Base-by-base conservation (phyloP, 2,329 filamentous ascomycete species). In the Gremmenia infestans region DNA sequence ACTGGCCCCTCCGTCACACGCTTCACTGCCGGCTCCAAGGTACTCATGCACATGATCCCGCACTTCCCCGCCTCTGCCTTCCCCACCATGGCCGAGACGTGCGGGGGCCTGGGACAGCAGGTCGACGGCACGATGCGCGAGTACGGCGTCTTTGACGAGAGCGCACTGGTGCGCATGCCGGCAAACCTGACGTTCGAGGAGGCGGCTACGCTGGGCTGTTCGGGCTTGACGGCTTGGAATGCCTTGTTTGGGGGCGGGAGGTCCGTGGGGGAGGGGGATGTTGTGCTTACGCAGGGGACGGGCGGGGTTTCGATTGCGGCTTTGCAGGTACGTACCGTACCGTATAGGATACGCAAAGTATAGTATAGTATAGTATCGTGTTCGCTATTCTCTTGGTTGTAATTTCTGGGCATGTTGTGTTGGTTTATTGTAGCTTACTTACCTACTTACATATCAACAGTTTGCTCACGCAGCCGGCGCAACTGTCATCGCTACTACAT, bases 401-500 rank as follows among this genome's bases (percentile, higher is more conserved):
- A 43, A 4, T 43, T 19, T 3, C 22, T 43, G 12, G 9, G 19
- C 19, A 22, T n/a, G 59, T 79, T n/a, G 2, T 43, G 4, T 19
- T 6, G 9, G 40, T 11, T 43, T 3, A n/a, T 22, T 4, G 17
- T 5, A n/a, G 40, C 40, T 11, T n/a, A n/a, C n/a, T n/a, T n/a
- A n/a, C n/a, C n/a, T 17, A 19, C 19, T 43, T 11, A 22, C n/a
- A 43, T 19, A 2, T 19, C 19, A 25, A 25, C 40, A 43, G 40
- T 65, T 76, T 39, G 78, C 79, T 8, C 72, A 74, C 47, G 78
- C 79, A 0, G 73, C 73, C 1, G 80, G 79, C 2, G 77, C 79
- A 9, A 76, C 60, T 1, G 78, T 84, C 1, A 81, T 87, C 42
- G 75, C 84, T 0, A 87, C 82, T 0, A 84, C 81, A 0, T 83